Evolutionary conservation across 78 protist genomes (phyloP).

Genomic region (Diacronema lutheri): DNA sequence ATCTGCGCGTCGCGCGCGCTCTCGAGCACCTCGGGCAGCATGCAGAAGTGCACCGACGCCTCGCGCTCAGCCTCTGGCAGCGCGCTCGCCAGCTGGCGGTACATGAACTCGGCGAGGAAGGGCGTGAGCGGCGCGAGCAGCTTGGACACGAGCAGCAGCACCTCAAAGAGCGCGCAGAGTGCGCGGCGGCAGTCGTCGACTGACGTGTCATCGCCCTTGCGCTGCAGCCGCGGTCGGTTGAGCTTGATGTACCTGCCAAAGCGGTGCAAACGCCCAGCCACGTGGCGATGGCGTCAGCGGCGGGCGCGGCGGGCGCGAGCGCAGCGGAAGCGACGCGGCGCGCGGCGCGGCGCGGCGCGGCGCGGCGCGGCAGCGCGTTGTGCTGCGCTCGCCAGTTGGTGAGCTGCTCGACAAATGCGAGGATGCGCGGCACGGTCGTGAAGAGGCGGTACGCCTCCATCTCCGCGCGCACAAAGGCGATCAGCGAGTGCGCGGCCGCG

Average conservation of each 20-base stretch:
- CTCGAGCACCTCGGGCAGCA: slow-evolving; percentile 60
- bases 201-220: slow-evolving; percentile 29
- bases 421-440: slow-evolving; percentile 94
- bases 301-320: too few species aligned
- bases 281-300: neutral
- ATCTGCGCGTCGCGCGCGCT: slow-evolving; percentile 62
- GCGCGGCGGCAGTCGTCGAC: slow-evolving; percentile 60
- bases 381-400: slow-evolving; percentile 22
- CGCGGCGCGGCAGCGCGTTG: neutral
- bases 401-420: slow-evolving; percentile 66
- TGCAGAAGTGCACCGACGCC: slow-evolving; percentile 76
- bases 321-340: too few species aligned
- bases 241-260: neutral
- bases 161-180: slow-evolving; percentile 75
- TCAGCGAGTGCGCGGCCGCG: neutral
- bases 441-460: slow-evolving; percentile 89
- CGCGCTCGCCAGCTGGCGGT: slow-evolving; percentile 56
- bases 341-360: neutral
- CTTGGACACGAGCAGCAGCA: slow-evolving; percentile 66
- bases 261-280: neutral
- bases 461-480: slow-evolving; percentile 8
- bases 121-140: slow-evolving; percentile 99
- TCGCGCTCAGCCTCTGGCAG: slow-evolving; percentile 62
- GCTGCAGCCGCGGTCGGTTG: slow-evolving; percentile 58
- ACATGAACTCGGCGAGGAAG: slow-evolving; percentile 86